Percentiles rank a stretch among this genome's conserved stretches.
Conservation (phyloP, 371 early-diverging fungal genomes). For the Nematocida displodere region DNA sequence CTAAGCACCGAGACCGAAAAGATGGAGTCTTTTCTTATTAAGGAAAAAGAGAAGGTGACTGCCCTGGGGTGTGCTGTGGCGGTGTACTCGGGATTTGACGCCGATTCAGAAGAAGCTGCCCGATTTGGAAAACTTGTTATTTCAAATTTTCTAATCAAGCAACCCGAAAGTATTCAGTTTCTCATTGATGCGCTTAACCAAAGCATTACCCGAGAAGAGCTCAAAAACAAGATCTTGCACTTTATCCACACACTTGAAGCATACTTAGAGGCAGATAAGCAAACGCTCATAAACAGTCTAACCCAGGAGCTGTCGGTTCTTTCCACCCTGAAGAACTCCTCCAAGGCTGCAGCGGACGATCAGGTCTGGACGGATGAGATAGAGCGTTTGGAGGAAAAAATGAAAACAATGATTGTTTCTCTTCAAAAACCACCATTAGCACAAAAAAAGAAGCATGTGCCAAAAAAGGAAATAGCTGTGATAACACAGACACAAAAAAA, state of each 20-base stretch:
- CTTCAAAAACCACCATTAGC: background rate
- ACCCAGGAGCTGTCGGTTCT: slow-evolving; percentile 2
- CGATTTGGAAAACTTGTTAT: slow-evolving; percentile 15
- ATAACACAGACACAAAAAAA: background rate
- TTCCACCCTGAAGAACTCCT: slow-evolving; percentile 14
- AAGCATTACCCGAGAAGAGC: background rate
- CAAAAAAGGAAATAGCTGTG: background rate
- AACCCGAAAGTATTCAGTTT: slow-evolving; percentile 17
- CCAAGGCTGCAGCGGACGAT: slow-evolving; percentile 36
- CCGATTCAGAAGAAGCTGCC: slow-evolving; percentile 6
- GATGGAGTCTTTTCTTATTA: slow-evolving; percentile 16
- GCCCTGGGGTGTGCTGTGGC: slow-evolving; percentile 14
- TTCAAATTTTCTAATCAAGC: background rate
- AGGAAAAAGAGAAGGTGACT: background rate
- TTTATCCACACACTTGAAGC: background rate
- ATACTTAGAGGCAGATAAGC: slow-evolving; percentile 19
- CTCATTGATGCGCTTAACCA: background rate
- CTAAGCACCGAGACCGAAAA: background rate
- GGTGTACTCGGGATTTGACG: background rate
- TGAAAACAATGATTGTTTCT: slow-evolving; percentile 1
- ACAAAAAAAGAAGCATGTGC: background rate
- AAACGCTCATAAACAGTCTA: background rate
- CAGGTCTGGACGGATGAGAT: slow-evolving; percentile 28
- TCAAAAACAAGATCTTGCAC: background rate
- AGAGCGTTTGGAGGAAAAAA: slow-evolving; percentile 25